These are phyloP conservation scores for Trametes punicea DNA, from an alignment of 768 basidiomycete species.

Conservation along the genomic window DNA sequence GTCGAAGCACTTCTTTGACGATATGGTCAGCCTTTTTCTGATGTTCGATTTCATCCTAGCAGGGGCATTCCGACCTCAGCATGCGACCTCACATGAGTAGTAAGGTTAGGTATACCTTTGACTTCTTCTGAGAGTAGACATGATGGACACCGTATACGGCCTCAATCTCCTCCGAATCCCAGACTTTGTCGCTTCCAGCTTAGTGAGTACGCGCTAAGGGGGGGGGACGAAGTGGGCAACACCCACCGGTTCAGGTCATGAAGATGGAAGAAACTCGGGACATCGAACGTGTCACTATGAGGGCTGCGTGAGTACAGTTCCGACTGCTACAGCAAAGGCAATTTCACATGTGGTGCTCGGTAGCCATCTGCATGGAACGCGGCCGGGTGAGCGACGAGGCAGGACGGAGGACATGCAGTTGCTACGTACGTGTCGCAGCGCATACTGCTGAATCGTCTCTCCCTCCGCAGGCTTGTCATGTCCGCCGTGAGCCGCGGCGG, in stretches of 20 bases:
- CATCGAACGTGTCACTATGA: slow-evolving; percentile 79
- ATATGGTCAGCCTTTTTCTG: slow-evolving; percentile 80
- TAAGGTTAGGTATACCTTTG: slow-evolving; percentile 44
- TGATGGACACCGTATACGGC: slow-evolving; percentile 97
- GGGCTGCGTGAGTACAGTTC: background rate
- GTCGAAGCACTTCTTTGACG: slow-evolving; percentile 62
- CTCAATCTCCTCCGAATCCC: slow-evolving; percentile 87
- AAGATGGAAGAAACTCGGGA: slow-evolving; percentile 88
- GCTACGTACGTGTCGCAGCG: slow-evolving; percentile 80
- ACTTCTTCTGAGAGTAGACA: slow-evolving; percentile 79
- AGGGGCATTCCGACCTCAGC: background rate
- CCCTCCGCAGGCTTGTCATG: slow-evolving; percentile 51
- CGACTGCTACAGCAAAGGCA: background rate
- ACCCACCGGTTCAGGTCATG: slow-evolving; percentile 86
- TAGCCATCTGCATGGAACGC: slow-evolving; percentile 62
- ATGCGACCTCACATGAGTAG: background rate
- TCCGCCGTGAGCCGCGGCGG: slow-evolving; percentile 55
- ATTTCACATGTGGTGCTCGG: slow-evolving; percentile 83
- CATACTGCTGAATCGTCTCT: slow-evolving; percentile 79
- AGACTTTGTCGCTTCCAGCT: slow-evolving; percentile 31
- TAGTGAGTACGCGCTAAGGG: background rate
- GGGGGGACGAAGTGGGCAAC: background rate
- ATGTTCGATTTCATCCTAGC: slow-evolving; percentile 71
- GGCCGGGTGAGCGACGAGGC: background rate
- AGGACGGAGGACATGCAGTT: background rate